Percentiles rank a stretch among this genome's conserved stretches.
Conservation (phyloP, 1,139 yeast species). For the Yamadazyma friedrichii region DNA sequence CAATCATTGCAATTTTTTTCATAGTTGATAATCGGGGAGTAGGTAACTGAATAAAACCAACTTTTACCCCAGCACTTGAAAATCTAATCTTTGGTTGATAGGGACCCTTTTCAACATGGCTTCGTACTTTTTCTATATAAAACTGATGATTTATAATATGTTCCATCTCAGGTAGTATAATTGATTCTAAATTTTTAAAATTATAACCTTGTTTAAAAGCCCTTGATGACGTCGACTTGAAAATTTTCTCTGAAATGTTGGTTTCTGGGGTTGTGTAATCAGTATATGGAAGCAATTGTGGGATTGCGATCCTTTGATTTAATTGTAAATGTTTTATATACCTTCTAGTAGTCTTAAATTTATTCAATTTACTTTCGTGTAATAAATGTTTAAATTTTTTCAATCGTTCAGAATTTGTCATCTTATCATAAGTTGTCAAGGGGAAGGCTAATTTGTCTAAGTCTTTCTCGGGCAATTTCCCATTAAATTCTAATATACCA, state of each 20-base stretch:
- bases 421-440: constrained; percentile 3
- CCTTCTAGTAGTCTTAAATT: constrained; percentile 19
- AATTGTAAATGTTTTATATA: constrained; percentile 31
- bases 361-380: constrained; percentile 9
- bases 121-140: constrained; percentile 19
- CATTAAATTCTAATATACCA: constrained; percentile 10
- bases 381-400: constrained; percentile 13
- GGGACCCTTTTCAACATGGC: constrained; percentile 37
- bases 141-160: constrained; percentile 33
- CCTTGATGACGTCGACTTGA: constrained; percentile 14
- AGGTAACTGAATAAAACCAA: constrained; percentile 33
- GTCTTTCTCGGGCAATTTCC: constrained; percentile 9
- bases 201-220: constrained; percentile 33
- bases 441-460: constrained; percentile 13
- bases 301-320: constrained; percentile 29
- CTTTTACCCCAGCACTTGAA: constrained; percentile 32
- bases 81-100: constrained; percentile 28
- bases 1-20: constrained; percentile 30
- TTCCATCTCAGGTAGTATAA: constrained; percentile 38
- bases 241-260: constrained; percentile 10
- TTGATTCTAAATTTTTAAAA: constrained; percentile 29
- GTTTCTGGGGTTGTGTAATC: constrained; percentile 10
- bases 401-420: constrained; percentile 12
- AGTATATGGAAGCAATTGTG: constrained; percentile 34
- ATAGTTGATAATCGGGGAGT: constrained; percentile 18